A percentile compares a stretch with the other conserved stretches of the same genome.
These are phyloP conservation scores for Pisolithus tinctorius DNA, from an alignment of 768 basidiomycete genomes.

Conservation along the genomic window DNA sequence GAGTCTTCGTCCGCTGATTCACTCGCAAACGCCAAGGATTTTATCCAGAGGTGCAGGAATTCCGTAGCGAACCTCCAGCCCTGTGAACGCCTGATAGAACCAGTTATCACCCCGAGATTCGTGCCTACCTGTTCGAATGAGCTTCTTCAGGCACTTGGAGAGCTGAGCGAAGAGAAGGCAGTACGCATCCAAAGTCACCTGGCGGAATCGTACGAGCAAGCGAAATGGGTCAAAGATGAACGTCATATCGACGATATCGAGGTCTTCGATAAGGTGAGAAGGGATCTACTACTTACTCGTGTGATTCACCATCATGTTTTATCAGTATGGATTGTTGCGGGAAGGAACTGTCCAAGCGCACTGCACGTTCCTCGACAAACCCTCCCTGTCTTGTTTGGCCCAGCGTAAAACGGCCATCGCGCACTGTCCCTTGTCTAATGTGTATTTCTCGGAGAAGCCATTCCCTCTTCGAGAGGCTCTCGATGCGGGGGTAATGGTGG, in stretches of 20 bases:
- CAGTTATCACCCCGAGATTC: conserved; percentile 85
- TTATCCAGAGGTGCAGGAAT: conserved; percentile 45
- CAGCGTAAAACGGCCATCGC: conserved; percentile 57
- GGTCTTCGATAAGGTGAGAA: conserved; percentile 58
- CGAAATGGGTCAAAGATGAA: conserved; percentile 60
- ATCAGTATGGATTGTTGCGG: conserved; percentile 54
- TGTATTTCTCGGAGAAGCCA: conserved; percentile 73
- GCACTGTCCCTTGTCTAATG: conserved; percentile 86
- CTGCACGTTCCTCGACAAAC: conserved; percentile 68
- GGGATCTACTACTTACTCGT: neutral
- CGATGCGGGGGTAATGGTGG: conserved; percentile 54
- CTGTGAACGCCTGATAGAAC: conserved; percentile 56
- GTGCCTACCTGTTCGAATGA: conserved; percentile 81
- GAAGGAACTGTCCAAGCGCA: conserved; percentile 75
- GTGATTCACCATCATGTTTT: conserved; percentile 1
- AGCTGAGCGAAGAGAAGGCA: conserved; percentile 39
- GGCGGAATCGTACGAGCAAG: conserved; percentile 72
- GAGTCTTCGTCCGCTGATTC: conserved; percentile 51
- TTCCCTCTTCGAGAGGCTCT: conserved; percentile 71
- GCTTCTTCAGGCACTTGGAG: conserved; percentile 56
- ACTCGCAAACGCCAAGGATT: conserved; percentile 45
- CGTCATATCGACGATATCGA: conserved; percentile 65
- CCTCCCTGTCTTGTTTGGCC: conserved; percentile 46
- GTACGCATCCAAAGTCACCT: conserved; percentile 74
- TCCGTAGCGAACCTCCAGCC: conserved; percentile 34